Conservation (phyloP, 1,284 basidiomycete species). For the Rhodotorula sp. region DNA sequence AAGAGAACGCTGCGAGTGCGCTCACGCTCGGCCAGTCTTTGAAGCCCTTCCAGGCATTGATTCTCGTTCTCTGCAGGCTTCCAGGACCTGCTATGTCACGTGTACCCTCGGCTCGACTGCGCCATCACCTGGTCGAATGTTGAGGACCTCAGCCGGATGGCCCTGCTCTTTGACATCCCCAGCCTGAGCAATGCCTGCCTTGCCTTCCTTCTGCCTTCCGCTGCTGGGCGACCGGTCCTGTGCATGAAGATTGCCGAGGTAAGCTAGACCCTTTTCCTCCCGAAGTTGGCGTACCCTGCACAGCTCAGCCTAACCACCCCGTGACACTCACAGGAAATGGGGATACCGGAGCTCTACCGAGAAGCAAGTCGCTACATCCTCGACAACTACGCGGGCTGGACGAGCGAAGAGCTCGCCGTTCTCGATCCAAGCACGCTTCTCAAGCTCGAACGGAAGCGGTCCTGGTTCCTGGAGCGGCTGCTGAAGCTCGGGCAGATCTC, state of each 20-base stretch:
- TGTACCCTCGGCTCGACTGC: constrained; percentile 66
- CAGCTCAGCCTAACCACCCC: background rate
- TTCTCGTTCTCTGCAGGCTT: constrained; percentile 3
- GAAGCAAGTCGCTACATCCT: constrained; percentile 86
- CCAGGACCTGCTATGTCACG: constrained; percentile 14
- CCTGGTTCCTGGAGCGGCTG: constrained; percentile 90
- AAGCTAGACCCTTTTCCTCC: background rate
- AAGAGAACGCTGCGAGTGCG: constrained; percentile 66
- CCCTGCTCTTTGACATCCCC: constrained; percentile 36
- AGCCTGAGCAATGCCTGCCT: constrained; percentile 75
- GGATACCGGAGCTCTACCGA: constrained; percentile 67
- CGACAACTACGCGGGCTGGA: constrained; percentile 62
- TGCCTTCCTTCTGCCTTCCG: constrained; percentile 82
- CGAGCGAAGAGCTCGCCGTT: constrained; percentile 65
- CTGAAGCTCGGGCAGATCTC: constrained; percentile 84
- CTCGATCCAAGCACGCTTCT: constrained; percentile 70
- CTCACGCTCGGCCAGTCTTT: background rate
- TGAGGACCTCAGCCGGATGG: constrained; percentile 59
- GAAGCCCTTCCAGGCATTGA: too few species aligned
- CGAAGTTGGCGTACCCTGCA: too few species aligned
- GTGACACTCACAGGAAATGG: background rate
- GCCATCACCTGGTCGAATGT: constrained; percentile 92
- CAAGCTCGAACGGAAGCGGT: constrained; percentile 81
- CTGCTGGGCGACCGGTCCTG: constrained; percentile 83
- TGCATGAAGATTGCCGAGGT: constrained; percentile 77